These are phyloP conservation scores for Podosphaera aphanis DNA, from an alignment of 2,329 filamentous ascomycete species.

Conservation along the genomic window DNA sequence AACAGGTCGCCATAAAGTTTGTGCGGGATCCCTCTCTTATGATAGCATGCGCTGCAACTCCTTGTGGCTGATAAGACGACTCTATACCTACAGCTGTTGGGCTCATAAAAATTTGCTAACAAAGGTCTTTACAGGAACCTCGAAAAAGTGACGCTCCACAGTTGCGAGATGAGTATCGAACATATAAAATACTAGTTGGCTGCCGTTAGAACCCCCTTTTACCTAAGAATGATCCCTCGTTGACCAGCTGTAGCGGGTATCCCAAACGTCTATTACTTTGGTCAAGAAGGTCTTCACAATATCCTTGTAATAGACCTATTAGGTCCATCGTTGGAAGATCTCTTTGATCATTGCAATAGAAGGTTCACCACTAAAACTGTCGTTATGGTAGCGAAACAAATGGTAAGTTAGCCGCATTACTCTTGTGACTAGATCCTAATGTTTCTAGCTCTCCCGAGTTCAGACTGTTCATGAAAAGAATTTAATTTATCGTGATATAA, in stretches of 20 bases:
- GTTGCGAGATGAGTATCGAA: constrained; percentile 91
- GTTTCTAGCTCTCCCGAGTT: constrained; percentile 54
- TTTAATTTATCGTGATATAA: constrained; percentile 96
- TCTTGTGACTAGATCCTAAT: constrained; percentile 1
- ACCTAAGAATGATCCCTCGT: background rate
- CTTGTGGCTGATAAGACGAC: too few relatives aligned
- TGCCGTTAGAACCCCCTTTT: constrained; percentile 55
- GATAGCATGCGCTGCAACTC: too few relatives aligned
- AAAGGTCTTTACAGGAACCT: constrained; percentile 43
- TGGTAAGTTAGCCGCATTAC: constrained; percentile 31
- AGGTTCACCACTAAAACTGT: constrained; percentile 94
- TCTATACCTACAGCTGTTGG: background rate
- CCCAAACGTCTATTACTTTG: constrained; percentile 98
- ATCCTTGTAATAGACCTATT: constrained; percentile 95
- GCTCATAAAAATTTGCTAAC: background rate
- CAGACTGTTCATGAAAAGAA: constrained; percentile 96
- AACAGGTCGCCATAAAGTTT: constrained; percentile 99
- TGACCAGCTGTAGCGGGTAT: constrained; percentile 49
- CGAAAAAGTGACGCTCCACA: constrained; percentile 97
- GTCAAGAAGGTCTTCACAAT: constrained; percentile 94
- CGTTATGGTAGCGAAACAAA: constrained; percentile 97
- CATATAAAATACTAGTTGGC: constrained; percentile 97
- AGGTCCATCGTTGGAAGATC: constrained; percentile 79
- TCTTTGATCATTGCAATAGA: constrained; percentile 92
- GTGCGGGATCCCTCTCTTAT: constrained; percentile 29